A percentile compares a stretch with the other conserved stretches of the same genome.
Conservation (phyloP, 352 stramenopile genomes). For the Globisporangium alternatum region DNA sequence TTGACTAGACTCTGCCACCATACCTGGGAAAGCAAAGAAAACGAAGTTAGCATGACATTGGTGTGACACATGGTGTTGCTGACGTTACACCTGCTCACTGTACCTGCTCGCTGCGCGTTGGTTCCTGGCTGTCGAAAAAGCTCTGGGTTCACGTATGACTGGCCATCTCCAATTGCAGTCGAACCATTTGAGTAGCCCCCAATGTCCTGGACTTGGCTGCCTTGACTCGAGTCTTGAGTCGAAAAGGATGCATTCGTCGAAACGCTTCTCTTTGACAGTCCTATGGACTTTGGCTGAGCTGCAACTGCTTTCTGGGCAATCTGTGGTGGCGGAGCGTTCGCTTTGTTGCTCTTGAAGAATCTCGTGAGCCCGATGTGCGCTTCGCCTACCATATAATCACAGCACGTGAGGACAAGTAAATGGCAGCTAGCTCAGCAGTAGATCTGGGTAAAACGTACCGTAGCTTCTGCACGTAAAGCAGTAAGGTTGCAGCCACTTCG, state of each 20-base stretch:
- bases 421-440: neutral
- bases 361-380: constrained; percentile 77
- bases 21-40: neutral
- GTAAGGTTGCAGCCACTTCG: constrained; percentile 94
- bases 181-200: neutral
- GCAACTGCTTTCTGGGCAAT: constrained; percentile 18
- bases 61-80: neutral
- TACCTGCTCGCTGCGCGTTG: constrained; percentile 21
- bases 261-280: constrained; percentile 29
- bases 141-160: constrained; percentile 78
- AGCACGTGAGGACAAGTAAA: neutral
- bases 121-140: constrained; percentile 36
- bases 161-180: constrained; percentile 66
- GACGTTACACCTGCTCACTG: neutral
- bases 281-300: constrained; percentile 35
- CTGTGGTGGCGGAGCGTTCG: constrained; percentile 26
- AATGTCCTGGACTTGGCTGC: constrained; percentile 4
- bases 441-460: constrained; percentile 25
- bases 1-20: neutral
- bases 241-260: constrained; percentile 14
- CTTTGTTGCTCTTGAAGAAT: constrained; percentile 83
- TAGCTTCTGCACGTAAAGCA: constrained; percentile 64
- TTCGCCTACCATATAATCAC: constrained; percentile 39
- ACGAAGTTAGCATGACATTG: neutral
- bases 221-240: constrained; percentile 8